Evolutionary conservation across 2,329 filamentous ascomycete genomes (phyloP).

Genomic region (Allantophomopsis lycopodina): DNA sequence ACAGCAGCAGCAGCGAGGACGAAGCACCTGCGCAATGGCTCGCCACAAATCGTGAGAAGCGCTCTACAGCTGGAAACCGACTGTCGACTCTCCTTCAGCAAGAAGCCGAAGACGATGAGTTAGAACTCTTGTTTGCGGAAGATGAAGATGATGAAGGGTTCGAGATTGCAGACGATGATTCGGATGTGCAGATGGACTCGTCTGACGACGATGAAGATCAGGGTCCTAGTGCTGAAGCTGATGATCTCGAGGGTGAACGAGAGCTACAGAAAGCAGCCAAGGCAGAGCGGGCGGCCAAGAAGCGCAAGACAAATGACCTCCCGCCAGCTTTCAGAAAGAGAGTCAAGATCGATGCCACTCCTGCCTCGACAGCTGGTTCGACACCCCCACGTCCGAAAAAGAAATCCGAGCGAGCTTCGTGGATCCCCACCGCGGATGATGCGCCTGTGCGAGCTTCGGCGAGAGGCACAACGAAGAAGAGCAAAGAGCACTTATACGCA

Average conservation of each 20-base stretch:
- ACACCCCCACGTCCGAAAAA: slow-evolving; percentile 39
- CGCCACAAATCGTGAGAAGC: slow-evolving; percentile 58
- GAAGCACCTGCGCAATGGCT: slow-evolving; percentile 45
- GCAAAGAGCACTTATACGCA: slow-evolving; percentile 40
- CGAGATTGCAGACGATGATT: slow-evolving; percentile 51
- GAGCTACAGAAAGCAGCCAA: slow-evolving; percentile 69
- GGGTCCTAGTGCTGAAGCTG: slow-evolving; percentile 38
- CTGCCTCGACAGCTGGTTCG: slow-evolving; percentile 14
- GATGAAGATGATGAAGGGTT: slow-evolving; percentile 57
- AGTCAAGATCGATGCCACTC: slow-evolving; percentile 52
- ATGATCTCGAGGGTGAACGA: slow-evolving; percentile 71
- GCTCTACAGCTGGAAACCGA: slow-evolving; percentile 73
- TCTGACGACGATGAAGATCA: slow-evolving; percentile 77
- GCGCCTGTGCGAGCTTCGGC: slow-evolving; percentile 47
- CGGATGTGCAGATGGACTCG: slow-evolving; percentile 76
- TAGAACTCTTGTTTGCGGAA: slow-evolving; percentile 66
- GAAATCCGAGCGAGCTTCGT: slow-evolving; percentile 57
- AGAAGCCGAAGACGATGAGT: slow-evolving; percentile 45
- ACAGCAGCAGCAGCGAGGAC: slow-evolving; percentile 5
- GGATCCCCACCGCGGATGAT: slow-evolving; percentile 50
- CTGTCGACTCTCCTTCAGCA: slow-evolving; percentile 67
- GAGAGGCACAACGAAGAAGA: slow-evolving; percentile 47
- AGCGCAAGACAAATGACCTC: slow-evolving; percentile 70
- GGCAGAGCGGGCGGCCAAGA: slow-evolving; percentile 55
- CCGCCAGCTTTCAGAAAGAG: slow-evolving; percentile 61